These are phyloP conservation scores for Rhodamnia argentea DNA, from an alignment of 345 rosid species.

Conservation along the genomic window DNA sequence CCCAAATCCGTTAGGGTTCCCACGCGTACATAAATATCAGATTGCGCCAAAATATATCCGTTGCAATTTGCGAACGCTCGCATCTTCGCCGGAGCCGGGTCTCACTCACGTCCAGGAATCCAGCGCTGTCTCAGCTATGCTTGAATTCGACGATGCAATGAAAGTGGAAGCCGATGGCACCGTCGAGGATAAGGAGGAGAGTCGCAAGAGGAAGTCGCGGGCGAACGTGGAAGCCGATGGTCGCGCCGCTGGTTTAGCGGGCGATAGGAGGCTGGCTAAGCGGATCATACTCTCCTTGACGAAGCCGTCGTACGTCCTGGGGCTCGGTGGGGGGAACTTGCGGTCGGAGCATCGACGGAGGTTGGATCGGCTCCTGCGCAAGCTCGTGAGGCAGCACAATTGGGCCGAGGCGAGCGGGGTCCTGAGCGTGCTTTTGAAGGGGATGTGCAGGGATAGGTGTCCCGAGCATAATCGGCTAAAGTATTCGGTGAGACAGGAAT, in stretches of 20 bases:
- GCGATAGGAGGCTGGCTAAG: slow-evolving; percentile 5
- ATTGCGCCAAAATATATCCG: not conserved
- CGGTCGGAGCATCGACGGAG: slow-evolving; percentile 30
- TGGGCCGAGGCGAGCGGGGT: slow-evolving; percentile 70
- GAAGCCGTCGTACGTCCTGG: slow-evolving; percentile 47
- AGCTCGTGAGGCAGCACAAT: slow-evolving; percentile 37
- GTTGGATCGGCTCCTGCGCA: slow-evolving; percentile 24
- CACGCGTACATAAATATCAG: not conserved
- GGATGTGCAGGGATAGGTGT: slow-evolving; percentile 28
- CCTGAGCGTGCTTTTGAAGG: slow-evolving; percentile 47
- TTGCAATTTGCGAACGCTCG: not conserved
- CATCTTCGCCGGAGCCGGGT: too few relatives aligned
- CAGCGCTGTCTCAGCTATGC: not conserved
- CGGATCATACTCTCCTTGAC: slow-evolving; percentile 22
- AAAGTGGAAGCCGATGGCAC: not conserved
- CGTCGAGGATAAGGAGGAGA: not conserved
- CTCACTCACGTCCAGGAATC: not conserved
- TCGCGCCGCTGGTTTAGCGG: not conserved
- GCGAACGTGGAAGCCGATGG: not conserved
- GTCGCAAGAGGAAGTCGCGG: slow-evolving; percentile 1
- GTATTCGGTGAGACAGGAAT: slow-evolving; percentile 32
- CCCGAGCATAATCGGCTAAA: slow-evolving; percentile 47
- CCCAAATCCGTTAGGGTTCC: not conserved
- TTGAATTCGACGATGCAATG: not conserved
- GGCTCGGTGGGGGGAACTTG: slow-evolving; percentile 10